Conservation (phyloP, 2,329 filamentous ascomycete species). For the Pyrenophora graminea region DNA sequence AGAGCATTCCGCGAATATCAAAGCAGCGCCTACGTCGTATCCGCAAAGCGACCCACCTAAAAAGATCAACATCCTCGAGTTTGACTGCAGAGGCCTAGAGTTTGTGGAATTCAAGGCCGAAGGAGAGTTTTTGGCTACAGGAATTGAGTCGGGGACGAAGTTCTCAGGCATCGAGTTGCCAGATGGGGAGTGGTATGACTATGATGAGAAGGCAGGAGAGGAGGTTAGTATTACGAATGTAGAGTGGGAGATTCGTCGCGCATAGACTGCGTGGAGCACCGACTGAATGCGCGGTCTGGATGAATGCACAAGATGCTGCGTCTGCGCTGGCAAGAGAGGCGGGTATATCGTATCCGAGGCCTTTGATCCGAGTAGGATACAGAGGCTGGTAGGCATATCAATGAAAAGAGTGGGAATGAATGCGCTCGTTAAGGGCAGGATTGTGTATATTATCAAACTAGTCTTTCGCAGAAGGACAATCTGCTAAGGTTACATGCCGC, state of each 20-base stretch:
- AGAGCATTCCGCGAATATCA: slow-evolving; percentile 85
- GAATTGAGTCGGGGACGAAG: slow-evolving; percentile 76
- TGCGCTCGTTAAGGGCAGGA: too few relatives aligned
- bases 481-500: too few relatives aligned
- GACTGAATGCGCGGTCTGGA: too few relatives aligned
- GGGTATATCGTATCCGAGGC: too few relatives aligned
- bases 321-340: too few relatives aligned
- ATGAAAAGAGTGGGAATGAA: too few relatives aligned
- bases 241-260: slow-evolving; percentile 80
- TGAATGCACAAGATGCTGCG: too few relatives aligned
- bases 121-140: slow-evolving; percentile 90
- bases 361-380: too few relatives aligned
- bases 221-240: slow-evolving; percentile 92
- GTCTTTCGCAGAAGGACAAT: too few relatives aligned
- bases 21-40: slow-evolving; percentile 72
- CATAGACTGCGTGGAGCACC: slow-evolving; percentile 47
- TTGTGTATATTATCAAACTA: too few relatives aligned
- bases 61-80: slow-evolving; percentile 77
- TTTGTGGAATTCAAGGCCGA: slow-evolving; percentile 90
- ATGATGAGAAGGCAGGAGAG: slow-evolving; percentile 89
- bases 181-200: slow-evolving; percentile 97
- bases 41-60: slow-evolving; percentile 72
- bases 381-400: too few relatives aligned
- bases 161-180: slow-evolving; percentile 80
- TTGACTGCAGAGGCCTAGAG: slow-evolving; percentile 93